Percentiles rank a stretch among this genome's conserved stretches.
Evolutionary conservation across 495 filamentous ascomycete species (phyloP).

Genomic region (Neurospora pannonica): DNA sequence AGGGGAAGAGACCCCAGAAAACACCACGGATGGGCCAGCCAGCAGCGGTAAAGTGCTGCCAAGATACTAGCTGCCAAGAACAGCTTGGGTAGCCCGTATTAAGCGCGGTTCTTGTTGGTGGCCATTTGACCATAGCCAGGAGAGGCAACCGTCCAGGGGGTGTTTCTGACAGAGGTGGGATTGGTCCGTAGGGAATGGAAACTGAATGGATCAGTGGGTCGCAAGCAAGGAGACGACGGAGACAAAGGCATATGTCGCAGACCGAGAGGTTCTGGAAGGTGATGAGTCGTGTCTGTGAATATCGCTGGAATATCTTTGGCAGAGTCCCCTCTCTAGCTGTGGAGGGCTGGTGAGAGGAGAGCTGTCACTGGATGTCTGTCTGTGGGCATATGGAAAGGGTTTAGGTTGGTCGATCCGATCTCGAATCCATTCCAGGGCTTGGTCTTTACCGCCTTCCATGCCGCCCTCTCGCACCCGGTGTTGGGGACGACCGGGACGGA

Average conservation of each 20-base stretch:
- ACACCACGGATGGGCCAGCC: background rate
- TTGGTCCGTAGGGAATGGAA: background rate
- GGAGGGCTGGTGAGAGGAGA: background rate
- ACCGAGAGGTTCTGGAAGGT: background rate
- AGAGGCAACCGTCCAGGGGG: background rate
- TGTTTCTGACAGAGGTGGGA: background rate
- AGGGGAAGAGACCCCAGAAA: background rate
- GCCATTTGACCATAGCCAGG: background rate
- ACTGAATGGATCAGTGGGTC: background rate
- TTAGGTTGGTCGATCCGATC: background rate
- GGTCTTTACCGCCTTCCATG: background rate
- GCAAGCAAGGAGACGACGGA: background rate
- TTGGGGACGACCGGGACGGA: background rate
- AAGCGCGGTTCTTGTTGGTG: slow-evolving; percentile 21
- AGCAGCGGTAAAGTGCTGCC: background rate
- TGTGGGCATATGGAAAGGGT: background rate
- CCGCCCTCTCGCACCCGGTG: background rate
- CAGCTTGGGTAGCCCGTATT: slow-evolving; percentile 10
- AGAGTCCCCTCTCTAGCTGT: background rate
- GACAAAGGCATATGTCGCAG: background rate
- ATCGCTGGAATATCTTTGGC: background rate
- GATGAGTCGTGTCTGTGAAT: background rate
- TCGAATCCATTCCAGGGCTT: background rate
- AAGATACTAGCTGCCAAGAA: background rate
- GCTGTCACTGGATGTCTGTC: background rate